Evolutionary conservation across 805 yeast genomes (phyloP), one percentile per base, ranked within the genome.

Genomic region (Kuraishia capsulata): DNA sequence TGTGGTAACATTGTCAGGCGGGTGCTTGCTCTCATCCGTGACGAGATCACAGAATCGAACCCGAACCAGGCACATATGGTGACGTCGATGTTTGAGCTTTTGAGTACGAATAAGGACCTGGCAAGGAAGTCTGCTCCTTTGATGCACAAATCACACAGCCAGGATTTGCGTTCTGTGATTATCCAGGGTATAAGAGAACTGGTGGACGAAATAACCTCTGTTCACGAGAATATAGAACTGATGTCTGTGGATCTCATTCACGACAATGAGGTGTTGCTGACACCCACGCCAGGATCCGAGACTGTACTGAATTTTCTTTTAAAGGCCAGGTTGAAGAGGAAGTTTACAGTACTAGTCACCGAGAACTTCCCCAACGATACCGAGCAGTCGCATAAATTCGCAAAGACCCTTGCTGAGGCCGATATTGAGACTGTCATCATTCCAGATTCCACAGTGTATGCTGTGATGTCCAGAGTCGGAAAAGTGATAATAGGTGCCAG

Each of bases 391-490:
- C 95, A 86, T 50, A 65, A 64, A 42, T 86, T 90, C 54, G 96
- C 92, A 18, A 76, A 77, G 50, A 75, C 73, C 40, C 70, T 92
- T 45, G 81, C 95, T 1, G 81, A 78, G 40, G 87, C 90, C 40
- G 85, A 89, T 38, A 86, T 92, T 34, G 95, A 88, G 45, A 81
- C 96, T 2, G 83, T 89, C 2, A 73, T 92, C 39, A 83, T 92
- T 26, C 97, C 98, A 1, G 99, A 92, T 55, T 73, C 95, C 4
- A 82, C 95, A 20, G 88, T 82, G 0, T 87, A 81, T 59, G 97
- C 98, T 0, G 87, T 92, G 35, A 92, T 92, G 97, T 84, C 96
- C 29, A 70, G 96, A 46, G 97, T 92, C 4, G 96, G 97, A 33
- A 94, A 94, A 57, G 98, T 92, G 23, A 77, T 92, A 42, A 75